A percentile compares a stretch with the other conserved stretches of the same genome.
These are phyloP conservation scores for Magnolia kwangsiensis DNA, from an alignment of 164 flowering plant species.

Conservation along the genomic window DNA sequence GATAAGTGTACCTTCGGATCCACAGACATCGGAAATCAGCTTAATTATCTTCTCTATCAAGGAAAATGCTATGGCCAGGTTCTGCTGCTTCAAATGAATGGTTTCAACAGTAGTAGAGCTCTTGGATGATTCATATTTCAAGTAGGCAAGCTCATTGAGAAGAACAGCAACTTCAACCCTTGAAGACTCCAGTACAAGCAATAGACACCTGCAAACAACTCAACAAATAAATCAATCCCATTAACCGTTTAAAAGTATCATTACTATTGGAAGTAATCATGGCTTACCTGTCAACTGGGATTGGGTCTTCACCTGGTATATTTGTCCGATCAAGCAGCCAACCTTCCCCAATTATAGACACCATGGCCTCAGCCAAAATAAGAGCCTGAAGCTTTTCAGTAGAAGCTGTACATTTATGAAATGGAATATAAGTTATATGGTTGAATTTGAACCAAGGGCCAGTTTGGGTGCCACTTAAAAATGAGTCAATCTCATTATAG, in stretches of 20 bases:
- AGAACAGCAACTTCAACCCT: conserved; percentile 88
- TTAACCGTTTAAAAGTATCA: neutral
- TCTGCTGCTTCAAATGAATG: conserved; percentile 45
- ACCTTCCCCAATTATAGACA: conserved; percentile 56
- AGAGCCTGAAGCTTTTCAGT: conserved; percentile 77
- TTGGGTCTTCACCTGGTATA: conserved; percentile 40
- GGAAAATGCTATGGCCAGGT: conserved; percentile 64
- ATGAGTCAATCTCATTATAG: too few relatives aligned
- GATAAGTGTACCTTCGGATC: conserved; percentile 47
- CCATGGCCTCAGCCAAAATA: conserved; percentile 67
- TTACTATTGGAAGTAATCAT: neutral
- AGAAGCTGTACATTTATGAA: conserved; percentile 45
- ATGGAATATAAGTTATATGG: neutral
- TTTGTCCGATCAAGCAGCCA: conserved; percentile 63
- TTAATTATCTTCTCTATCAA: conserved; percentile 78
- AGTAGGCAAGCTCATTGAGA: conserved; percentile 79
- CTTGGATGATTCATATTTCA: conserved; percentile 71
- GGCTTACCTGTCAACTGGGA: conserved; percentile 69
- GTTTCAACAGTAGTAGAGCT: conserved; percentile 41
- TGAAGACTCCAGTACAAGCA: conserved; percentile 84
- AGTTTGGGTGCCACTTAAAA: too few relatives aligned
- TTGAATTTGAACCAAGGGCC: neutral
- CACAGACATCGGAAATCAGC: conserved; percentile 51
- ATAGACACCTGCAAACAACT: conserved; percentile 55
- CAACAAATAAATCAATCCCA: conserved; percentile 1